phyloP scores from a whole-genome alignment of 768 basidiomycete genomes.

The Suillus hirtellus region DNA sequence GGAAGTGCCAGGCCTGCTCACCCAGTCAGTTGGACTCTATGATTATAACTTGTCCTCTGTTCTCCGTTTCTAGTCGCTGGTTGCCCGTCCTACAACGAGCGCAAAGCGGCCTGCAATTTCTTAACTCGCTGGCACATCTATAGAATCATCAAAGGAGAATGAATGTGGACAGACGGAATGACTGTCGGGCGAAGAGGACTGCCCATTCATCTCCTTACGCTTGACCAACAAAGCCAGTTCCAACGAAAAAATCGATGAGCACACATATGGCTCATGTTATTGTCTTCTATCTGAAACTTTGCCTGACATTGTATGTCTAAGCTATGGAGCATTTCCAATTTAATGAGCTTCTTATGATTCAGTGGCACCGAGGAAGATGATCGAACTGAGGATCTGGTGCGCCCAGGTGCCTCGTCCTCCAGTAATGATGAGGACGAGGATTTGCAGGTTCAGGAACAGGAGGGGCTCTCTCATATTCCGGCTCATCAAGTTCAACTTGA shows the following conservation, averaged over 20 bases:
- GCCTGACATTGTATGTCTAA: constrained; percentile 21
- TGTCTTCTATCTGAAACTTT: constrained; percentile 7
- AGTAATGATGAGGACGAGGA: constrained; percentile 26
- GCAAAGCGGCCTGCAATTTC: neutral
- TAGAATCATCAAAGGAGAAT: constrained; percentile 33
- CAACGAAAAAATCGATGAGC: constrained; percentile 51
- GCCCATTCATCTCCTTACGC: constrained; percentile 56
- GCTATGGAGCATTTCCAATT: constrained; percentile 53
- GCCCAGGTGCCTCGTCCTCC: constrained; percentile 21
- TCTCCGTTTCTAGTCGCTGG: constrained; percentile 4
- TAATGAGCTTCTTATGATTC: constrained; percentile 52
- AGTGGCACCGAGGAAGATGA: constrained; percentile 26
- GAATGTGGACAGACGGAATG: constrained; percentile 57
- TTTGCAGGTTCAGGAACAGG: constrained; percentile 18
- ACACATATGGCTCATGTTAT: neutral
- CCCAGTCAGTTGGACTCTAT: constrained; percentile 5
- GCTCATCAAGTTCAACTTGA: constrained; percentile 26
- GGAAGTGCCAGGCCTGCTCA: constrained; percentile 19
- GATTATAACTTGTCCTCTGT: constrained; percentile 12
- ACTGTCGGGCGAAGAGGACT: constrained; percentile 39
- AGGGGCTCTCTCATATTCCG: constrained; percentile 25
- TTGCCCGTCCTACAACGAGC: constrained; percentile 14
- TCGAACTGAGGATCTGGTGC: constrained; percentile 17
- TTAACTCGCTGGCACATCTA: constrained; percentile 16
- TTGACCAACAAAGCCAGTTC: constrained; percentile 35